Base-by-base conservation (phyloP, 805 yeast species). In the Debaryomyces maramus region DNA sequence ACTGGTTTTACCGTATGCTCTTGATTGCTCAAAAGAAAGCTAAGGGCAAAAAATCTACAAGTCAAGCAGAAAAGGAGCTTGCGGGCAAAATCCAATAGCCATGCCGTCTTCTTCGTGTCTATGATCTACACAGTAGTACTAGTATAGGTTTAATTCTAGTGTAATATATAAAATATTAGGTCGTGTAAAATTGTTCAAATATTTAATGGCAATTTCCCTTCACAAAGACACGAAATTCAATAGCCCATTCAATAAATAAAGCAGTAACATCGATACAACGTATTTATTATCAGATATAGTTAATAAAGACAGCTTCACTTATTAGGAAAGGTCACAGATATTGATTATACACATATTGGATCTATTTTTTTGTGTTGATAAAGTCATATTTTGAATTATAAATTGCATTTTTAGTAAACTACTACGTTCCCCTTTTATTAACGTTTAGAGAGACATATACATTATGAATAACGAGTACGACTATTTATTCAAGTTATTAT, bases 401-500 rank as follows among this genome's bases (percentile, higher is more conserved):
- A 24, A 8, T 24, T 24, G 11, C 15, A 13, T n/a, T 24, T 24
- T 24, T 5, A 24, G 28, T 24, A n/a, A 15, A 24, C 11, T n/a
- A 24, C 33, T 6, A n/a, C 33, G 15, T 32, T 26, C 41, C 40
- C 40, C 33, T 31, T 31, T 28, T 10, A n/a, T 32, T 32, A 32
- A 24, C 28, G 11, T 24, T 32, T 18, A 18, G 22, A 18, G 34
- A 18, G 22, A 3, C 23, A 13, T n/a, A 16, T 17, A n/a, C 18
- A 46, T 40, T 41, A 85, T 86, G 93, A 86, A 85, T 69, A 83
- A 84, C 75, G 95, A 95, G 71, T 93, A 93, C 97, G 99, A 93
- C 70, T 93, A 89, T 65, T 78, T 93, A 60, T 93, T 93, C 74
- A 93, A 93, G 70, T 80, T 93, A 53, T 76, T 93, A 62, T 80